Evolutionary conservation across 805 yeast species (phyloP).

Genomic region (Sugiyamaella lignohabitans): DNA sequence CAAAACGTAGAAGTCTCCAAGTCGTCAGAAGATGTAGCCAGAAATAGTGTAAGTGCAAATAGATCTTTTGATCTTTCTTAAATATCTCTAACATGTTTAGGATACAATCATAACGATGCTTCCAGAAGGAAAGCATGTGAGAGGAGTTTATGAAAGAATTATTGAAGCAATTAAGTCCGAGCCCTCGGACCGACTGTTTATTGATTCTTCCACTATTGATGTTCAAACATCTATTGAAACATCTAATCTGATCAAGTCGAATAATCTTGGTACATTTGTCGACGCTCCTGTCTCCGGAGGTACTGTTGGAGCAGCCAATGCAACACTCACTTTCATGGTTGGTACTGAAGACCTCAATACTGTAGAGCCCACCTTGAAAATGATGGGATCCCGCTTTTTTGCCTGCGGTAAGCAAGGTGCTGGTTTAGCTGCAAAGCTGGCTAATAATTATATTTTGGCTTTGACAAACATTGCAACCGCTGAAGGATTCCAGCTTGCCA

Average conservation of each 20-base stretch:
- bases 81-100: constrained; percentile 19
- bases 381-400: constrained; percentile 45
- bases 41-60: constrained; percentile 10
- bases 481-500: constrained; percentile 49
- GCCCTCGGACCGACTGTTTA: constrained; percentile 28
- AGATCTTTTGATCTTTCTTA: too few species aligned
- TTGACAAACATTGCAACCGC: constrained; percentile 49
- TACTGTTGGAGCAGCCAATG: constrained; percentile 47
- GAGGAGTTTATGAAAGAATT: constrained; percentile 36
- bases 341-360: constrained; percentile 32
- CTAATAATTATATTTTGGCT: constrained; percentile 49
- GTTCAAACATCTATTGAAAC: constrained; percentile 41
- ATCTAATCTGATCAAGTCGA: constrained; percentile 35
- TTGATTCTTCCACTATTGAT: constrained; percentile 50
- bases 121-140: constrained; percentile 48
- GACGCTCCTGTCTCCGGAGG: constrained; percentile 57
- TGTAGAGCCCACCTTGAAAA: constrained; percentile 27
- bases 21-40: constrained; percentile 23
- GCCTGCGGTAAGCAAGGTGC: constrained; percentile 48
- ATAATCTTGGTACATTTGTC: constrained; percentile 36
- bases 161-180: constrained; percentile 27
- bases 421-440: constrained; percentile 49
- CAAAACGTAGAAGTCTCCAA: constrained; percentile 18
- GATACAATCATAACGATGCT: constrained; percentile 45
- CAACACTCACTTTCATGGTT: constrained; percentile 47